Conservation (phyloP, 148 eudicot species). For the Rhododendron henanense region DNA sequence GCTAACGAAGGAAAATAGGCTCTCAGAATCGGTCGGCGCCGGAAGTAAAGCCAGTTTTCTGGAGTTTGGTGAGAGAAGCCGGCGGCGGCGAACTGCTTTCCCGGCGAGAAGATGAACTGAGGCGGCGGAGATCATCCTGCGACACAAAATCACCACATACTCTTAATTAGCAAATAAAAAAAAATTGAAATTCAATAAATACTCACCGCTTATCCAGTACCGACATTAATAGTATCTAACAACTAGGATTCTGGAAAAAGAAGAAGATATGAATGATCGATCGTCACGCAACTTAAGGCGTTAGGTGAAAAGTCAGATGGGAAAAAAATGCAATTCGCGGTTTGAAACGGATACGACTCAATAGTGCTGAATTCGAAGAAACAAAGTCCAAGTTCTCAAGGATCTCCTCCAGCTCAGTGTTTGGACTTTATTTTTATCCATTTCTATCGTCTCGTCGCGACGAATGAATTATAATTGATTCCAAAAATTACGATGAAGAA, state of each 20-base stretch:
- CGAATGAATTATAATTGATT: too few relatives aligned
- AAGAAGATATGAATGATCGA: neutral
- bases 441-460: too few relatives aligned
- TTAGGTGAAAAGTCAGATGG: neutral
- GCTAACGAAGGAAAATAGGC: neutral
- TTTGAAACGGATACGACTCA: neutral
- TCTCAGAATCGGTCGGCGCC: neutral
- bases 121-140: slow-evolving; percentile 22
- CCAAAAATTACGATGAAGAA: too few relatives aligned
- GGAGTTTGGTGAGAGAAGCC: neutral
- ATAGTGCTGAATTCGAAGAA: neutral
- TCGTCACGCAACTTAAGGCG: neutral
- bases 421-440: too few relatives aligned
- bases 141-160: neutral
- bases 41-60: neutral
- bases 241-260: neutral
- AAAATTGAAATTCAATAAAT: neutral
- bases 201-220: neutral
- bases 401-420: too few relatives aligned
- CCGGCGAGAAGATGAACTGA: neutral
- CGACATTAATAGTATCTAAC: neutral
- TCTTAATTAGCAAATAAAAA: too few relatives aligned
- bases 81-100: neutral
- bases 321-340: neutral
- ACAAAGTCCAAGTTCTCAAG: neutral